These are phyloP conservation scores for Globisporangium emineosum DNA, from an alignment of 352 stramenopile genomes.

Conservation along the genomic window DNA sequence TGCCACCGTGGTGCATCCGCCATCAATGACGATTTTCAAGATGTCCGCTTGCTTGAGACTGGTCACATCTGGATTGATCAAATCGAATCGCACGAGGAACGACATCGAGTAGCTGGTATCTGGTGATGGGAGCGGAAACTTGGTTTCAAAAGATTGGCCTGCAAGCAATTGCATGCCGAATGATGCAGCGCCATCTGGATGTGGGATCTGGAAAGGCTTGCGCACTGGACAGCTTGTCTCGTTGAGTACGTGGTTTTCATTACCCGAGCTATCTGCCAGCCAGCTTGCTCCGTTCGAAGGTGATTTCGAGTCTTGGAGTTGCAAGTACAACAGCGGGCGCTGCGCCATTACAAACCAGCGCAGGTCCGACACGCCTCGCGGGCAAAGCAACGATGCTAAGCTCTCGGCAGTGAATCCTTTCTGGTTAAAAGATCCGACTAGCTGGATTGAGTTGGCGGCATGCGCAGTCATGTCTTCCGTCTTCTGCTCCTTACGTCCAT, in stretches of 20 bases:
- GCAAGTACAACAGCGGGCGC: slow-evolving; percentile 46
- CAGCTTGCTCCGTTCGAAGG: not conserved
- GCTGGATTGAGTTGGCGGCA: slow-evolving; percentile 45
- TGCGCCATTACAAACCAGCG: slow-evolving; percentile 40
- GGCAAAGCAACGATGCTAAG: slow-evolving; percentile 42
- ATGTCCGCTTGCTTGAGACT: slow-evolving; percentile 3
- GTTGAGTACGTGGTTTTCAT: slow-evolving; percentile 37
- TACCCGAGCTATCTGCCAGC: slow-evolving; percentile 55
- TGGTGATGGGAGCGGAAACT: slow-evolving; percentile 16
- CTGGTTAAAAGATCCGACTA: slow-evolving; percentile 34
- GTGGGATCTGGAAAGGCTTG: slow-evolving; percentile 59
- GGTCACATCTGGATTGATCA: not conserved
- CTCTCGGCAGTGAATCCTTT: slow-evolving; percentile 31
- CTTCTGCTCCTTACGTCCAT: not conserved
- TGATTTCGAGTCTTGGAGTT: slow-evolving; percentile 46
- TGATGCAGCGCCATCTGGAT: slow-evolving; percentile 3
- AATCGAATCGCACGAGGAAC: slow-evolving; percentile 44
- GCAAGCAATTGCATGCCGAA: slow-evolving; percentile 43
- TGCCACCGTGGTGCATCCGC: not conserved
- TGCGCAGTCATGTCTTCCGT: slow-evolving; percentile 24
- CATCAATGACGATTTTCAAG: slow-evolving; percentile 20
- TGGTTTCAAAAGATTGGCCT: slow-evolving; percentile 12
- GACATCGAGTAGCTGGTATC: slow-evolving; percentile 27
- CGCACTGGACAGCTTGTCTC: slow-evolving; percentile 27
- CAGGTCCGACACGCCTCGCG: slow-evolving; percentile 23